phyloP scores from a whole-genome alignment of 2,329 filamentous ascomycete genomes.

The Fusarium sp. region DNA sequence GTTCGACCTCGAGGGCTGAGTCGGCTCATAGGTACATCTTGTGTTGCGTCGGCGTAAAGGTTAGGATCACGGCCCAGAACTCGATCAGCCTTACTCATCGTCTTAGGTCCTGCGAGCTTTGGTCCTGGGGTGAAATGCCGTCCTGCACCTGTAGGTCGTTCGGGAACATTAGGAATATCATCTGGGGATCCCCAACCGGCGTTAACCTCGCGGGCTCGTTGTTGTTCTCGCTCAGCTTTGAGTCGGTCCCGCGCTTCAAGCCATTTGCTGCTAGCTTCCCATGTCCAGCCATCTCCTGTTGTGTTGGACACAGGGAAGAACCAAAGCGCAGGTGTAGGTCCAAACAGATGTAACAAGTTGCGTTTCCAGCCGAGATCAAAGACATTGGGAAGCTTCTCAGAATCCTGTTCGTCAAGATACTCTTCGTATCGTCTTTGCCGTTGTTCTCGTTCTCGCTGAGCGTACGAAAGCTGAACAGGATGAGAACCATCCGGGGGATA shows the following conservation, averaged over 20 bases:
- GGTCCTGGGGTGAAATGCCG: conserved; percentile 45
- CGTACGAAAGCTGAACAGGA: conserved; percentile 61
- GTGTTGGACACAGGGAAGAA: conserved; percentile 83
- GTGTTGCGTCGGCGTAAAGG: conserved; percentile 60
- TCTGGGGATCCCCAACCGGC: conserved; percentile 70
- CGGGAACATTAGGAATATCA: conserved; percentile 39
- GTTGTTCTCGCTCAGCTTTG: conserved; percentile 64
- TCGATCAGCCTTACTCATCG: conserved; percentile 66
- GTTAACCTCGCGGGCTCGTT: conserved; percentile 69
- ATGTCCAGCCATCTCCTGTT: conserved; percentile 90
- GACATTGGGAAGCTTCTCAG: conserved; percentile 86
- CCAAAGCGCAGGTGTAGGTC: conserved; percentile 78
- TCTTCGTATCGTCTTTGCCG: conserved; percentile 66
- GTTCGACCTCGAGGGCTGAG: conserved; percentile 57
- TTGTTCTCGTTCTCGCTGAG: conserved; percentile 64
- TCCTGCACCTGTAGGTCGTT: conserved; percentile 43
- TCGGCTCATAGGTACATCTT: conserved; percentile 56
- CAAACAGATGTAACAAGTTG: conserved; percentile 86
- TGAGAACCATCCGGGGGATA: conserved; percentile 46
- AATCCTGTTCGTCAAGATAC: conserved; percentile 92
- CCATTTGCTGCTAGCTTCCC: conserved; percentile 88
- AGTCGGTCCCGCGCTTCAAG: conserved; percentile 73
- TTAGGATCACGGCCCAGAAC: conserved; percentile 66
- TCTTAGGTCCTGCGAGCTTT: conserved; percentile 41
- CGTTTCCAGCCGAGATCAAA: conserved; percentile 88